A percentile compares a stretch with the other conserved stretches of the same genome.
Evolutionary conservation across 2,329 filamentous ascomycete genomes (phyloP).

Genomic region (Fusarium domesticum): DNA sequence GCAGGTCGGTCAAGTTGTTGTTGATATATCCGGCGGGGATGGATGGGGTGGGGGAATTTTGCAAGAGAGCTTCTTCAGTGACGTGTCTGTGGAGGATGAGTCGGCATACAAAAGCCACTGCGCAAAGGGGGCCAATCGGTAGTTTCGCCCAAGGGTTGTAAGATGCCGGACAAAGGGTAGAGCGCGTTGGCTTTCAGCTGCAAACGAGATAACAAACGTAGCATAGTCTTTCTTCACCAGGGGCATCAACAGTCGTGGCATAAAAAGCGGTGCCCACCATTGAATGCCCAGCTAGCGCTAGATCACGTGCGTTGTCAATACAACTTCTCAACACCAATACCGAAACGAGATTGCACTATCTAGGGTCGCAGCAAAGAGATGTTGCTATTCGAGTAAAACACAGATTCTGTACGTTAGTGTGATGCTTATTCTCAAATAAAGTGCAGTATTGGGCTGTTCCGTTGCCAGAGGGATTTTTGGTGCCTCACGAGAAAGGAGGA

Average conservation of each 20-base stretch:
- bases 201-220: slow-evolving; percentile 5
- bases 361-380: no score
- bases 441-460: no score
- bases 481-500: no score
- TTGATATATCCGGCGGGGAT: slow-evolving; percentile 23
- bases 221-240: slow-evolving; percentile 15
- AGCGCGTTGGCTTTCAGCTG: slow-evolving; percentile 1
- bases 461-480: no score
- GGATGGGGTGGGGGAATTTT: slow-evolving; percentile 23
- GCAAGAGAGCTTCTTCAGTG: slow-evolving; percentile 19
- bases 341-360: background rate
- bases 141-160: background rate
- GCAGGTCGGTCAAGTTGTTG: background rate
- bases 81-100: slow-evolving; percentile 23
- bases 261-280: slow-evolving; percentile 20
- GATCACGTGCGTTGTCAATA: slow-evolving; percentile 10
- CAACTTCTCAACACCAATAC: background rate
- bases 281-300: background rate
- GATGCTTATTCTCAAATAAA: no score
- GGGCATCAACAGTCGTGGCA: slow-evolving; percentile 8
- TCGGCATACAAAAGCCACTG: slow-evolving; percentile 7
- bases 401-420: no score
- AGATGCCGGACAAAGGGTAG: slow-evolving; percentile 15
- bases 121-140: slow-evolving; percentile 8
- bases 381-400: no score